Evolutionary conservation across 306 rosid genomes (phyloP), one percentile per base, ranked within the genome.

Genomic region (Hippophae rhamnoides): DNA sequence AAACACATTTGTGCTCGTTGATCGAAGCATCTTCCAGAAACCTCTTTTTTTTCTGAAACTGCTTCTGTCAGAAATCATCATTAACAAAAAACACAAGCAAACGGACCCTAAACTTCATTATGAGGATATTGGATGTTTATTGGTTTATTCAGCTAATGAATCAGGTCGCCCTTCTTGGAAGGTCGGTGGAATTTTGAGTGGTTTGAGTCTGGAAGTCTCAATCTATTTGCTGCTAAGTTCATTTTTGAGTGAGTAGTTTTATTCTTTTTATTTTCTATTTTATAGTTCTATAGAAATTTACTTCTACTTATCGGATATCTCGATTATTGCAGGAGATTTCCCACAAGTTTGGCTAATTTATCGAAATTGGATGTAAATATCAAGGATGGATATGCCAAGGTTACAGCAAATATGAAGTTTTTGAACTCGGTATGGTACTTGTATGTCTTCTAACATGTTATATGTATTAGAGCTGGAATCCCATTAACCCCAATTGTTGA

Each of bases 101-200:
- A 18, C 23, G 23, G 23, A 18, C 23, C 23, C 23, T 47, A 47
- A 42, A 2, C 66, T n/a, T 54, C 18, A 47, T 8, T 72, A 44
- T 44, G 61, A 68, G 59, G 57, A 26, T 63, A 62, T 79, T 46
- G 72, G 73, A 63, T 71, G 65, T 67, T 80, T 52, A 85, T 52
- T 47, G 23, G 52, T 67, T 64, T 72, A 49, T 67, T 74, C 64
- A 69, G 79, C 87, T 67, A 60, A 31, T 31, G 38, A 31, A 63
- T 61, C 89, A 93, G 99, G 79, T 93, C 99, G 43, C 96, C 99
- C 67, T 84, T 83, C 79, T 74, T 88, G 67, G 99, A 93, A 84
- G 97, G 99, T 43, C 68, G 72, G 62, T 93, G 99, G 99, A 93
- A 86, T 69, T 84, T 88, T 58, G 94, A 88, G 78, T 93, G 99